These are phyloP conservation scores for Hyaloscypha finlandica DNA, from an alignment of 495 filamentous ascomycete genomes.

Conservation along the genomic window DNA sequence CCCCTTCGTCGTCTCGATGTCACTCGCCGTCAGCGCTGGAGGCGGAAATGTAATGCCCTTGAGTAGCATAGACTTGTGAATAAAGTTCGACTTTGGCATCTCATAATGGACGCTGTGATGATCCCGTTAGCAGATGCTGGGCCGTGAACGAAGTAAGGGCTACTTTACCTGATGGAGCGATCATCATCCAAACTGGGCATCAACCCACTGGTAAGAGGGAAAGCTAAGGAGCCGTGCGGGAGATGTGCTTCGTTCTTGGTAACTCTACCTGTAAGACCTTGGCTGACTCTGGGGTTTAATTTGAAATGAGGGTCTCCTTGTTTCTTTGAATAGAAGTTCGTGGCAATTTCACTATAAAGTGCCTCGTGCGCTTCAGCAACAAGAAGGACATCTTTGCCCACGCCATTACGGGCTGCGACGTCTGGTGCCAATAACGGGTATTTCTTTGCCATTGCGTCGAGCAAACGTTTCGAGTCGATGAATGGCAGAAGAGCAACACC, in stretches of 20 bases:
- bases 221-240: slow-evolving; percentile 67
- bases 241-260: slow-evolving; percentile 80
- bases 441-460: slow-evolving; percentile 79
- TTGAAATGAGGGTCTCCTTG: slow-evolving; percentile 63
- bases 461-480: slow-evolving; percentile 87
- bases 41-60: slow-evolving; percentile 73
- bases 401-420: slow-evolving; percentile 75
- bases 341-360: slow-evolving; percentile 78
- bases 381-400: slow-evolving; percentile 78
- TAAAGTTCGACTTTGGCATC: slow-evolving; percentile 67
- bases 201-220: slow-evolving; percentile 61
- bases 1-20: slow-evolving; percentile 59
- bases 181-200: slow-evolving; percentile 83
- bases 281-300: slow-evolving; percentile 71
- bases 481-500: slow-evolving; percentile 92
- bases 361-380: slow-evolving; percentile 75
- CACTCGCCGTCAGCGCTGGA: slow-evolving; percentile 68
- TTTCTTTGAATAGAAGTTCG: slow-evolving; percentile 90
- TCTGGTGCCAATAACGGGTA: slow-evolving; percentile 78
- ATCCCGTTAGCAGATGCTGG: slow-evolving; percentile 36
- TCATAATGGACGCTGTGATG: slow-evolving; percentile 73
- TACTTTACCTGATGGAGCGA: slow-evolving; percentile 72
- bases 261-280: slow-evolving; percentile 77
- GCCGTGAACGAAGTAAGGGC: slow-evolving; percentile 15
- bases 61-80: slow-evolving; percentile 94